phyloP scores from a whole-genome alignment of 805 yeast genomes.

The Torulaspora indica region DNA sequence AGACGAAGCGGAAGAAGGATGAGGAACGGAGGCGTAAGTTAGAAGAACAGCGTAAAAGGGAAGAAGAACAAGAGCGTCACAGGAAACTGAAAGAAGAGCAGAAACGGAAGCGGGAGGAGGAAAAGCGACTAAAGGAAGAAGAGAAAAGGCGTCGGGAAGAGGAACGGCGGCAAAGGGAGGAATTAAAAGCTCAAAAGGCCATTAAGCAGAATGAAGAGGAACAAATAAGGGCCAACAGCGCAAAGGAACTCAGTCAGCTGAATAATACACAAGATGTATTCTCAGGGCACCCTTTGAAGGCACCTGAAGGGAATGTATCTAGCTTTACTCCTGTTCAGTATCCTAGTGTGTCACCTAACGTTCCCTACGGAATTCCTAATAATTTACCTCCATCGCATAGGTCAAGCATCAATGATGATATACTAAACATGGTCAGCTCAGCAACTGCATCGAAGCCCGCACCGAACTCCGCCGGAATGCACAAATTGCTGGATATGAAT shows the following conservation, averaged over 20 bases:
- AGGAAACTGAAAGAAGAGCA: constrained; percentile 38
- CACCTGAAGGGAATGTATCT: not conserved
- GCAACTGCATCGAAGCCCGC: constrained; percentile 26
- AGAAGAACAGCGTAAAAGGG: constrained; percentile 41
- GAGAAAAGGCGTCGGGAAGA: constrained; percentile 30
- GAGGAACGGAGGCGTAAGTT: constrained; percentile 40
- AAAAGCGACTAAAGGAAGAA: constrained; percentile 35
- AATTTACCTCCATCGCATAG: constrained; percentile 2
- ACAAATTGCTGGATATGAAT: constrained; percentile 14
- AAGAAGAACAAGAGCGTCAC: constrained; percentile 39
- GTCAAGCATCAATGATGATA: constrained; percentile 23
- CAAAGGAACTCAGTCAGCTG: constrained; percentile 13
- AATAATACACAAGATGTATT: constrained; percentile 12
- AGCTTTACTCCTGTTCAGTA: constrained; percentile 8
- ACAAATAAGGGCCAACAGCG: constrained; percentile 32
- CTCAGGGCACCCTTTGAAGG: not conserved
- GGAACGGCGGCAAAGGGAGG: constrained; percentile 28
- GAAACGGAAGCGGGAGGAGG: constrained; percentile 39
- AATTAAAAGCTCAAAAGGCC: constrained; percentile 38
- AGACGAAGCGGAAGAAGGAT: constrained; percentile 37
- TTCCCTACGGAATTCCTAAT: constrained; percentile 14
- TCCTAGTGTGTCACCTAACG: constrained; percentile 21
- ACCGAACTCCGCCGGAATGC: constrained; percentile 21
- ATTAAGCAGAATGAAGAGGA: constrained; percentile 29
- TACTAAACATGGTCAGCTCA: constrained; percentile 28